Conservation (phyloP, 805 yeast genomes). For the Candida caryicola region DNA sequence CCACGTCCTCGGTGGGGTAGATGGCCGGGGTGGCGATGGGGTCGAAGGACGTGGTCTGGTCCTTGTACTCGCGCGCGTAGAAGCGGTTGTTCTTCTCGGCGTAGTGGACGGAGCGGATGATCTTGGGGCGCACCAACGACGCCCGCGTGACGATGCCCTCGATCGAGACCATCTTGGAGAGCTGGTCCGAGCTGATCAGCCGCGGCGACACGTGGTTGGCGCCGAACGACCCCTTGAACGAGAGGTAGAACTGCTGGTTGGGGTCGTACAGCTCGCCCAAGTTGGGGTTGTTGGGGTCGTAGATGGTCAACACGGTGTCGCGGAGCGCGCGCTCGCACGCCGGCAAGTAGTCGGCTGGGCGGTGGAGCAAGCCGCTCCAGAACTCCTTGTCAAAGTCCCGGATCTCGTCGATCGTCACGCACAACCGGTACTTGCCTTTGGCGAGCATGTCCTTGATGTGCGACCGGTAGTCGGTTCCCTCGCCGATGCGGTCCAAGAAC, state of each 20-base stretch:
- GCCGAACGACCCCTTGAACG: conserved; percentile 91
- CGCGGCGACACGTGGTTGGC: conserved; percentile 84
- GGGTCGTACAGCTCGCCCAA: conserved; percentile 49
- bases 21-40: conserved; percentile 79
- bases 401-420: conserved; percentile 80
- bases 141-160: conserved; percentile 96
- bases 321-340: conserved; percentile 84
- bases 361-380: conserved; percentile 71
- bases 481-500: conserved; percentile 61
- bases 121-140: conserved; percentile 89
- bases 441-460: conserved; percentile 71
- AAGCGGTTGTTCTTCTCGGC: conserved; percentile 81
- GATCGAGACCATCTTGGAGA: conserved; percentile 79
- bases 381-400: conserved; percentile 76
- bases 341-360: conserved; percentile 84
- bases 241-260: conserved; percentile 65
- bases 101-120: conserved; percentile 87
- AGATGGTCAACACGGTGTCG: conserved; percentile 72
- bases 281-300: conserved; percentile 58
- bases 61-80: conserved; percentile 88
- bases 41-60: conserved; percentile 86
- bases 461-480: conserved; percentile 62
- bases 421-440: conserved; percentile 62
- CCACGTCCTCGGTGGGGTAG: conserved; percentile 90
- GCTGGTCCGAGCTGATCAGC: conserved; percentile 69